These are phyloP conservation scores for Boletus reticulatus DNA, from an alignment of 768 basidiomycete genomes.

Conservation along the genomic window DNA sequence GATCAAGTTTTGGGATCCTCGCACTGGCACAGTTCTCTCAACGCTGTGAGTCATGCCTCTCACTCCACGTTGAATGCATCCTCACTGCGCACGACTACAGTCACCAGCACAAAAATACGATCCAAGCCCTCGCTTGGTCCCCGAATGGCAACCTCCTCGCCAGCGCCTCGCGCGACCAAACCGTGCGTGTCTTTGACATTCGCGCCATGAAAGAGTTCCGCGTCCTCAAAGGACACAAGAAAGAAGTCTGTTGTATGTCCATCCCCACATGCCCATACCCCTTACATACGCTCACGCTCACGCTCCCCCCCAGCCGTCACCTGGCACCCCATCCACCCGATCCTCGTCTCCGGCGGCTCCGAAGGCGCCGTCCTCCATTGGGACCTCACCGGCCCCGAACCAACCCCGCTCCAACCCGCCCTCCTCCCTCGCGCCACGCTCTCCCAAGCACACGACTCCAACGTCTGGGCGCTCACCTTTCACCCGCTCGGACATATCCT, in stretches of 20 bases:
- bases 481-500: conserved; percentile 96
- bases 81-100: conserved; percentile 38
- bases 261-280: background rate
- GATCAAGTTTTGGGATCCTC: conserved; percentile 99
- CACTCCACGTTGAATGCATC: background rate
- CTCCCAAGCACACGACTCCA: conserved; percentile 96
- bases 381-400: conserved; percentile 72
- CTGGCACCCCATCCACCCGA: conserved; percentile 94
- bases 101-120: conserved; percentile 95
- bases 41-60: conserved; percentile 63
- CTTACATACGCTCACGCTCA: background rate
- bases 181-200: conserved; percentile 95
- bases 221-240: conserved; percentile 92
- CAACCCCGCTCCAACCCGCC: conserved; percentile 36
- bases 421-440: conserved; percentile 76
- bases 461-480: conserved; percentile 94
- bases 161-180: conserved; percentile 92
- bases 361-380: conserved; percentile 95
- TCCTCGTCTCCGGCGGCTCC: conserved; percentile 91
- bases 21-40: conserved; percentile 85
- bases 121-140: conserved; percentile 91
- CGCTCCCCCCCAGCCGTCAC: conserved; percentile 61
- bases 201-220: conserved; percentile 96
- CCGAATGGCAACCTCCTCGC: conserved; percentile 93
- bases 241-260: conserved; percentile 92